Evolutionary conservation across 2,329 filamentous ascomycete genomes (phyloP).

Genomic region (Penicillium sp.): DNA sequence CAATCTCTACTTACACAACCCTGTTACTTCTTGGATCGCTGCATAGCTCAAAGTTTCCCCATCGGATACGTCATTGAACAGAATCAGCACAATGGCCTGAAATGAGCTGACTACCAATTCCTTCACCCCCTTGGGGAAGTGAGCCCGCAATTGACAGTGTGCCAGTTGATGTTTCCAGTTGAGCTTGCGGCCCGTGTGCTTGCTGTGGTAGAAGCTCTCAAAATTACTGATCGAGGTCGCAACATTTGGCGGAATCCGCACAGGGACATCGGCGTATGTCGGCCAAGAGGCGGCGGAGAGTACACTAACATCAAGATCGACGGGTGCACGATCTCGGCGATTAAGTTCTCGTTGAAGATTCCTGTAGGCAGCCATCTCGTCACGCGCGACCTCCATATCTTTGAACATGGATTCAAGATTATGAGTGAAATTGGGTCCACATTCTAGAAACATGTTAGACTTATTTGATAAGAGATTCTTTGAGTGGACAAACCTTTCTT

Average conservation of each 20-base stretch:
- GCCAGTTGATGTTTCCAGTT: constrained; percentile 94
- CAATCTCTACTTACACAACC: constrained; percentile 61
- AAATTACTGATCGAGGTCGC: constrained; percentile 78
- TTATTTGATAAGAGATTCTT: not conserved
- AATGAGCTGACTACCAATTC: constrained; percentile 90
- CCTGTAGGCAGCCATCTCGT: constrained; percentile 92
- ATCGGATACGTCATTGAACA: constrained; percentile 76
- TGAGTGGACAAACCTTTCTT: constrained; percentile 64
- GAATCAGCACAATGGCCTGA: constrained; percentile 85
- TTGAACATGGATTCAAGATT: constrained; percentile 99
- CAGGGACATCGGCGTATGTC: constrained; percentile 76
- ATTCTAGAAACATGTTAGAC: constrained; percentile 60
- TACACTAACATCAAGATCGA: constrained; percentile 85
- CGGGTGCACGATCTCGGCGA: constrained; percentile 58
- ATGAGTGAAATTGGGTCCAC: constrained; percentile 90
- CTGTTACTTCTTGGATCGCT: constrained; percentile 75
- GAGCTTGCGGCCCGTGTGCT: constrained; percentile 84
- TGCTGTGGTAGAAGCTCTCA: constrained; percentile 82
- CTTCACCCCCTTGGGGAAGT: constrained; percentile 78
- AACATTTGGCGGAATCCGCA: constrained; percentile 77
- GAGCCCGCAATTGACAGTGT: constrained; percentile 82
- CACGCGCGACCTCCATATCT: constrained; percentile 88
- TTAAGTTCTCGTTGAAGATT: constrained; percentile 66
- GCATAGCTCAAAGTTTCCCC: constrained; percentile 72
- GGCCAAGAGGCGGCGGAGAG: constrained; percentile 94